These are phyloP conservation scores for Pseudocercospora macadamiae DNA, from an alignment of 2,329 filamentous ascomycete genomes.

Conservation along the genomic window DNA sequence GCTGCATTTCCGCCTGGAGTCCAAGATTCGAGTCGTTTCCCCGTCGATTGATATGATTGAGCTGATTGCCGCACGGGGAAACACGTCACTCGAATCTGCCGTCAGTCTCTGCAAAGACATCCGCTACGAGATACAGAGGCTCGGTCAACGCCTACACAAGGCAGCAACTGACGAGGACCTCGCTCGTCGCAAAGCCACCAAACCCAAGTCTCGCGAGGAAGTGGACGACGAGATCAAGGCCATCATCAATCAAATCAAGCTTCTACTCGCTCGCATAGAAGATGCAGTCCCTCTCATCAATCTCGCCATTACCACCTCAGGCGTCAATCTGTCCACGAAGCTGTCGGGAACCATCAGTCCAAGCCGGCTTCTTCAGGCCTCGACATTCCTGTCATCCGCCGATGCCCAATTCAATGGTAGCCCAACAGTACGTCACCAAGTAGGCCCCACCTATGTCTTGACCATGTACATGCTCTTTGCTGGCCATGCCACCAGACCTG, in stretches of 20 bases:
- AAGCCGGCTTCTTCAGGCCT: constrained; percentile 87
- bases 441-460: constrained; percentile 82
- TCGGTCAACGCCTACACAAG: constrained; percentile 74
- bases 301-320: constrained; percentile 90
- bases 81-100: constrained; percentile 81
- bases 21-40: constrained; percentile 90
- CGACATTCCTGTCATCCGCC: constrained; percentile 83
- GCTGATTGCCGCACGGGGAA: constrained; percentile 77
- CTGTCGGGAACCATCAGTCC: constrained; percentile 84
- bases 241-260: constrained; percentile 76
- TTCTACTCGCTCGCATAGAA: constrained; percentile 77
- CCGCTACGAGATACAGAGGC: constrained; percentile 76
- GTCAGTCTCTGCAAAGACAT: constrained; percentile 80
- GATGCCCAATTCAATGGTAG: constrained; percentile 78
- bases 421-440: constrained; percentile 69
- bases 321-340: constrained; percentile 79
- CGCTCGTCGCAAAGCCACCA: constrained; percentile 47
- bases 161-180: constrained; percentile 68
- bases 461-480: constrained; percentile 95
- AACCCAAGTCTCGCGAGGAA: constrained; percentile 55
- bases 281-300: constrained; percentile 90
- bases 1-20: constrained; percentile 75
- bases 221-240: constrained; percentile 67
- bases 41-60: constrained; percentile 92
- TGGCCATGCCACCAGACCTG: constrained; percentile 67